Evolutionary conservation across 2,329 filamentous ascomycete species (phyloP).

Genomic region (Conoideocrella luteorostrata): DNA sequence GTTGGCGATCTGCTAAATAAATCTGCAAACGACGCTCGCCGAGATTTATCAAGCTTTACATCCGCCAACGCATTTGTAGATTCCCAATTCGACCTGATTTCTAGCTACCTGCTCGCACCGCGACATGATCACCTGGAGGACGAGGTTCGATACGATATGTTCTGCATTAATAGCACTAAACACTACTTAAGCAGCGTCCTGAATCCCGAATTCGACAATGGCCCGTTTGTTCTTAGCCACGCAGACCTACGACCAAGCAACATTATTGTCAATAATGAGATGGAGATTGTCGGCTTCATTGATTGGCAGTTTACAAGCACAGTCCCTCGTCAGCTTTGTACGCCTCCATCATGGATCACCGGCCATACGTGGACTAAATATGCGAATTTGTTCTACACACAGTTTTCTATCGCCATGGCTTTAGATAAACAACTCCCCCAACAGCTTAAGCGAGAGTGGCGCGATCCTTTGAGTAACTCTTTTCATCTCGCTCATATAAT

Average conservation of each 20-base stretch:
- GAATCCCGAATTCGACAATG: not conserved
- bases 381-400: too few relatives aligned
- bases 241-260: conserved; percentile 15
- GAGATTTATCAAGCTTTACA: conserved; percentile 4
- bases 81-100: conserved; percentile 5
- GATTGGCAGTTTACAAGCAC: conserved; percentile 19
- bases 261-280: conserved; percentile 18
- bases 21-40: conserved; percentile 6
- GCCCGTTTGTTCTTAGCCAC: conserved; percentile 13
- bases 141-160: conserved; percentile 6
- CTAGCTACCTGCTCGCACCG: conserved; percentile 7
- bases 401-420: not conserved
- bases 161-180: conserved; percentile 2
- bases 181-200: conserved; percentile 3
- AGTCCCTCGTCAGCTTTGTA: conserved; percentile 12
- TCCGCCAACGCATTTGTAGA: conserved; percentile 5
- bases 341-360: conserved; percentile 16
- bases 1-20: conserved; percentile 1
- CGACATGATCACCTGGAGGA: conserved; percentile 9
- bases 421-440: not conserved
- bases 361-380: too few relatives aligned
- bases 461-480: conserved; percentile 1
- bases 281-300: conserved; percentile 16
- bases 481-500: conserved; percentile 4
- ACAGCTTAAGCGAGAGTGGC: conserved; percentile 2